Percentiles rank a stretch among this genome's conserved stretches.
Conservation (phyloP, 2,329 filamentous ascomycete genomes). For the Knoxdaviesia capensis region DNA sequence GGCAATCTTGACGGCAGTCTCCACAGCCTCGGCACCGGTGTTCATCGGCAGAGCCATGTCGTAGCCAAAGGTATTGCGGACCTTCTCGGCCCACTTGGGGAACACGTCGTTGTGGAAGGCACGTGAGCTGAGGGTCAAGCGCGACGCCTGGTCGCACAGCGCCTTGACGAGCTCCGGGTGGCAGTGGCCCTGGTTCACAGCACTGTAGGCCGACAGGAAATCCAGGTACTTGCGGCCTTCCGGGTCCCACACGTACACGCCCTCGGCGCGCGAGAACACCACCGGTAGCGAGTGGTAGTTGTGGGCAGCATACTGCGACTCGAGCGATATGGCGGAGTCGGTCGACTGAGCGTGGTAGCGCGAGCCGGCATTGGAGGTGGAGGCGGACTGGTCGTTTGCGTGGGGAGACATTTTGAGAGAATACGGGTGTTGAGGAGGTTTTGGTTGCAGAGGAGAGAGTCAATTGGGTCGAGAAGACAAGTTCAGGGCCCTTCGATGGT, state of each 20-base stretch:
- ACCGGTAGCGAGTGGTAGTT: conserved; percentile 97
- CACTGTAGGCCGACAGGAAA: conserved; percentile 94
- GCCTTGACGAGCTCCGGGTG: conserved; percentile 90
- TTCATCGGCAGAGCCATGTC: conserved; percentile 99
- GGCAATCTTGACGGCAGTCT: conserved; percentile 90
- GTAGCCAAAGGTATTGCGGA: conserved; percentile 75
- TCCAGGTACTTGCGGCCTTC: conserved; percentile 92
- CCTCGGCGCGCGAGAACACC: conserved; percentile 71
- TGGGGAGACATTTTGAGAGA: conserved; percentile 34
- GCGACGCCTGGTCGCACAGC: conserved; percentile 70
- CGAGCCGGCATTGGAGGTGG: conserved; percentile 11
- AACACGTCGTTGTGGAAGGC: conserved; percentile 99
- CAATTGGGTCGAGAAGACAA: too few species aligned
- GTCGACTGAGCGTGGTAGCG: conserved; percentile 62
- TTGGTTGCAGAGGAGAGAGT: too few species aligned
- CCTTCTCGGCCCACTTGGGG: conserved; percentile 83
- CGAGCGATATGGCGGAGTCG: conserved; percentile 55
- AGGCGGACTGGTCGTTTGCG: conserved; percentile 21
- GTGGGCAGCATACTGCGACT: conserved; percentile 78
- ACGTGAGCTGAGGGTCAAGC: conserved; percentile 77
- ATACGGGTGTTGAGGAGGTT: too few species aligned
- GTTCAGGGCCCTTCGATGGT: too few species aligned
- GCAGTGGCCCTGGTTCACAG: conserved; percentile 95
- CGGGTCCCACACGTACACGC: conserved; percentile 87
- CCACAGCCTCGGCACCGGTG: conserved; percentile 87